These are phyloP conservation scores for Rhododendron molle DNA, from an alignment of 148 eudicot genomes.

Conservation along the genomic window DNA sequence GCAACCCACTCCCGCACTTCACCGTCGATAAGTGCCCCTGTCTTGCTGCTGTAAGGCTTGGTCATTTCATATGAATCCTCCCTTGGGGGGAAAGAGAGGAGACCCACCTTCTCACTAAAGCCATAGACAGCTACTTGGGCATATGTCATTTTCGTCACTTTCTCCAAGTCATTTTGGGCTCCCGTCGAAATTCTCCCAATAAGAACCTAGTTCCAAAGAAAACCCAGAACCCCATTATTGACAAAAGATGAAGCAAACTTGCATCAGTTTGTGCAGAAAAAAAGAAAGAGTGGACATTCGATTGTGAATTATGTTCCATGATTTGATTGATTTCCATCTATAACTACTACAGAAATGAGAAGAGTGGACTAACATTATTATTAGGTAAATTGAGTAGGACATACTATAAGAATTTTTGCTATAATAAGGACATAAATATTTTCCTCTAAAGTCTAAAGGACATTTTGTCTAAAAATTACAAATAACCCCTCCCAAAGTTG, in stretches of 20 bases:
- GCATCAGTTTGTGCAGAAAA: neutral
- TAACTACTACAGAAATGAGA: neutral
- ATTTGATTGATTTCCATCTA: neutral
- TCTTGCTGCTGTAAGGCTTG: slow-evolving; percentile 87
- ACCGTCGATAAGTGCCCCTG: slow-evolving; percentile 67
- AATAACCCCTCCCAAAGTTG: no score
- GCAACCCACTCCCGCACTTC: slow-evolving; percentile 86
- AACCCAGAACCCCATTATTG: neutral
- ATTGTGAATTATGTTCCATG: neutral
- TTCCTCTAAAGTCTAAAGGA: no score
- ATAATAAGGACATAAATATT: no score
- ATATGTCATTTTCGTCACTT: slow-evolving; percentile 87
- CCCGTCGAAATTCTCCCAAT: slow-evolving; percentile 86
- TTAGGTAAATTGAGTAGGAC: no score
- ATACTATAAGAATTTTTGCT: no score
- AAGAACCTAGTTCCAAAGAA: slow-evolving; percentile 47
- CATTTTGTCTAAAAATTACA: no score
- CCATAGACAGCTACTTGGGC: slow-evolving; percentile 91
- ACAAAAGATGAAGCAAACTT: neutral
- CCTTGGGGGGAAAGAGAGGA: slow-evolving; percentile 76
- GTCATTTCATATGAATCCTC: slow-evolving; percentile 64
- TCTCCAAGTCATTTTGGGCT: slow-evolving; percentile 87
- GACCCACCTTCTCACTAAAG: slow-evolving; percentile 87
- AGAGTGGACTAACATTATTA: neutral
- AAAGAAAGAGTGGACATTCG: neutral